Percentiles rank a stretch among this genome's conserved stretches.
phyloP scores from a whole-genome alignment of 805 yeast genomes.

The Saccharomycopsis sp. region DNA sequence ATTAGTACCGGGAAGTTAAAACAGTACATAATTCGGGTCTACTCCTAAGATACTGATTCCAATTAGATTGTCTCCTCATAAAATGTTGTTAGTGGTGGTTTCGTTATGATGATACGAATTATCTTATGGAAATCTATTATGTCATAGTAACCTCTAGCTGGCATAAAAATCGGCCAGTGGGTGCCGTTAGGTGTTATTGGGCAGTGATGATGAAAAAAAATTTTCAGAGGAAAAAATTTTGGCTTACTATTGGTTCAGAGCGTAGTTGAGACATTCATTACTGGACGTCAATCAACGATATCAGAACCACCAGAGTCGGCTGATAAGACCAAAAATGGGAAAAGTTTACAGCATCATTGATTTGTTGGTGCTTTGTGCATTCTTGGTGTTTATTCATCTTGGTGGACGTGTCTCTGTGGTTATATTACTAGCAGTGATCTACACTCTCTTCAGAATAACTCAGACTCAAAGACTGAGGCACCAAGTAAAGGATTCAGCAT shows the following conservation, averaged over 20 bases:
- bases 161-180: not conserved
- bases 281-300: not conserved
- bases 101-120: no score
- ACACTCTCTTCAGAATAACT: slow-evolving; percentile 25
- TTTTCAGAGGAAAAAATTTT: not conserved
- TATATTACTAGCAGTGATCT: slow-evolving; percentile 25
- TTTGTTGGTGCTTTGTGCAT: slow-evolving; percentile 8
- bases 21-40: no score
- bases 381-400: slow-evolving; percentile 2
- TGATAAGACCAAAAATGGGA: not conserved
- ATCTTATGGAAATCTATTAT: not conserved
- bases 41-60: no score
- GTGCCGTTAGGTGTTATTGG: not conserved
- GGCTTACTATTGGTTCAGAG: not conserved
- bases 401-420: slow-evolving; percentile 35
- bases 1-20: not conserved
- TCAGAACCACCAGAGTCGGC: not conserved
- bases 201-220: not conserved
- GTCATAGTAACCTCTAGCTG: not conserved
- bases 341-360: slow-evolving; percentile 4
- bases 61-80: no score
- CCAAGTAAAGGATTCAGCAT: not conserved
- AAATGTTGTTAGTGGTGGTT: no score
- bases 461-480: slow-evolving; percentile 22
- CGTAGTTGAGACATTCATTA: not conserved